A percentile compares a stretch with the other conserved stretches of the same genome.
Evolutionary conservation across 768 basidiomycete genomes (phyloP).

Genomic region (Collybia sp.): DNA sequence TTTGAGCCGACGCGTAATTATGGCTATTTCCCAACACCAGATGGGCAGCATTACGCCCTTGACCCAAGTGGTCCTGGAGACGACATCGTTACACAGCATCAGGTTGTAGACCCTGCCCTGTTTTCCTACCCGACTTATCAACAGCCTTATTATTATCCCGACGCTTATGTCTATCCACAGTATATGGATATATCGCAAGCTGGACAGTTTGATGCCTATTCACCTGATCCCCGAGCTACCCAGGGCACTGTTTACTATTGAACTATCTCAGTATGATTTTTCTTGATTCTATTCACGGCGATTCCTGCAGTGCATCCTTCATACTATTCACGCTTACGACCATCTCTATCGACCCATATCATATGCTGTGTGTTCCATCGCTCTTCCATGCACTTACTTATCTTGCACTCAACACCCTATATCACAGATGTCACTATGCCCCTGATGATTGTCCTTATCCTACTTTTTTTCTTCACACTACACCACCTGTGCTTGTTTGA

Average conservation of each 20-base stretch:
- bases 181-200: constrained; percentile 67
- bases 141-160: constrained; percentile 68
- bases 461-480: too few relatives aligned
- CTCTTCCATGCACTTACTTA: background rate
- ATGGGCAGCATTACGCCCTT: constrained; percentile 19
- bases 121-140: constrained; percentile 59
- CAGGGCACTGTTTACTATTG: constrained; percentile 62
- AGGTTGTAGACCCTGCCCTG: constrained; percentile 29
- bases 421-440: background rate
- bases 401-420: background rate
- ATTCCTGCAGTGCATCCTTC: constrained; percentile 2
- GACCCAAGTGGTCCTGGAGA: constrained; percentile 13
- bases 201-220: constrained; percentile 66
- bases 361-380: background rate
- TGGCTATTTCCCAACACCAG: constrained; percentile 19
- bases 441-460: too few relatives aligned
- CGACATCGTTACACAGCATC: constrained; percentile 16
- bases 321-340: constrained; percentile 1
- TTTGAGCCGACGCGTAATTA: constrained; percentile 41
- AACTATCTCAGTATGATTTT: constrained; percentile 19
- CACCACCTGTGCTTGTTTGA: too few relatives aligned
- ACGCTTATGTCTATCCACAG: constrained; percentile 59
- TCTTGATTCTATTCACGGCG: constrained; percentile 16
- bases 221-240: constrained; percentile 39
- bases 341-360: background rate